Base-by-base conservation (phyloP, 257 asterid genomes). In the Capsicum baccatum region DNA sequence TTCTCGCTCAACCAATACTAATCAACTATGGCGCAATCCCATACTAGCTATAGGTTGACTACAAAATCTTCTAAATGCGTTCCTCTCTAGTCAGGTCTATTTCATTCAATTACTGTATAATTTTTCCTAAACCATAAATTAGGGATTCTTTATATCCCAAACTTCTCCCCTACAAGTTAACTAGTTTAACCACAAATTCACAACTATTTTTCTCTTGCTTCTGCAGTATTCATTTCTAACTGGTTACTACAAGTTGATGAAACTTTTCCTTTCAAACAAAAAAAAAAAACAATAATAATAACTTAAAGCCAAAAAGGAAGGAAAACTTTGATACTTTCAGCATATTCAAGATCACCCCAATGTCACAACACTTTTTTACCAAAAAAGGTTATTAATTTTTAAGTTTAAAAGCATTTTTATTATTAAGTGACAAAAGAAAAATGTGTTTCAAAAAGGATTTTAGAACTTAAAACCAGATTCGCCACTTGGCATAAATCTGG, bases 341-440 rank as follows among this genome's bases (percentile, higher is more conserved):
- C 71, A 33, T 26, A 66, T 66, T 66, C 71, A 66, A 66, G 73
- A 33, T 66, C 73, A 33, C 73, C 73, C 47, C 73, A 66, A 66
- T 33, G 44, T 66, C 73, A 26, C 33, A 26, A 26, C 33, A 2
- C 33, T 26, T 26, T 26, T 26, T 26, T 1, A 26, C 33, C 33
- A 26, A 26, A 26, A 26, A 26, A 26, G 33, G 33, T 26, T 26
- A 26, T 26, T 26, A 26, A 26, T 26, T 26, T 26, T 26, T 26
- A 26, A 26, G 33, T 26, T 26, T 26, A 1, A 26, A 26, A 26
- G 33, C 33, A 26, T 26, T 26, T 26, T 26, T 26, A 26, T 26
- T 26, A 26, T 26, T 26, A 26, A 26, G 33, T 26, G 33, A 26
- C 33, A 26, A 26, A 26, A 26, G 33, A 26, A 26, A 26, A 26